Evolutionary conservation across 176 grass and related monocot genomes (phyloP), one percentile per base, ranked within the genome.

Genomic region (Pharus latifolius): DNA sequence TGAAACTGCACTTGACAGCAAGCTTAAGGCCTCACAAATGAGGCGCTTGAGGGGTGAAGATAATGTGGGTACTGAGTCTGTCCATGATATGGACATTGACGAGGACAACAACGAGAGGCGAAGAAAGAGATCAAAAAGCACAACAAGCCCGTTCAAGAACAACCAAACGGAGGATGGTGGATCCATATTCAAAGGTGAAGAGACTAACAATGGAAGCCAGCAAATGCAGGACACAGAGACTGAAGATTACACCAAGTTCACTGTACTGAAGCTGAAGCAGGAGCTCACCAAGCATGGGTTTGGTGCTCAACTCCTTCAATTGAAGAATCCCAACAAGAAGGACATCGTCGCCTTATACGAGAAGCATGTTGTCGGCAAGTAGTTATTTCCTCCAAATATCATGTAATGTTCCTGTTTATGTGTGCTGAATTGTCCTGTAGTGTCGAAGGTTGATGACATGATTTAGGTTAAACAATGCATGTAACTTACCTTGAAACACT

Each of bases 241-340:
- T 0, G 87, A 99, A 74, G 90, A 94, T 58, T 82, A 94, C 22
- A 86, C 48, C 24, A 99, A 86, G 65, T 95, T 99, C 37, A 95
- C 96, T 0, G 79, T 94, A 13, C 29, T 56, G 55, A 94, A 84
- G 38, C 65, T 99, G 78, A 99, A 94, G 64, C 87, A 99, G 77
- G 90, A 91, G 68, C 79, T 94, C 29, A 99, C 96, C 4, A 99
- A 88, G 87, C 70, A 94, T 1, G 96, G 96, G 24, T 95, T 91
- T 53, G 90, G 95, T 18, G 90, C 87, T 14, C 96, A 99, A 42
- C 54, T 99, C 51, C 56, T 99, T 63, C 86, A 91, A 76, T 29
- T 94, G 50, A 99, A 78, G 75, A 99, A 85, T 63, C 96, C 96
- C 17, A 94, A 88, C 63, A 99, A 99, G 84, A 99, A 94, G 65